Conservation (phyloP, 257 asterid genomes). For the Plantago ovata region DNA sequence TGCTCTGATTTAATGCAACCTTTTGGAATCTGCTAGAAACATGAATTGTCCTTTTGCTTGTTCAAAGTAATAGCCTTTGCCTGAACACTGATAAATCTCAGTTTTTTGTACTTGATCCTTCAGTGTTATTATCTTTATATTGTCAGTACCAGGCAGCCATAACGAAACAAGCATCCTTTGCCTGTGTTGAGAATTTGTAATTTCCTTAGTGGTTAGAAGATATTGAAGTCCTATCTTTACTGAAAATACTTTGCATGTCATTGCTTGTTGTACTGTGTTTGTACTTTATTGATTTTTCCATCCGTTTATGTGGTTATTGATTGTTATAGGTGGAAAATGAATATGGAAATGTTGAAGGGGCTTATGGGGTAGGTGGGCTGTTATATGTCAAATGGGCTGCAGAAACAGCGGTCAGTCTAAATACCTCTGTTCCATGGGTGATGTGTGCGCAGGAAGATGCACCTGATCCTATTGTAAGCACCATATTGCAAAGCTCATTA, state of each 20-base stretch:
- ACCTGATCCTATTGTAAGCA: slow-evolving; percentile 70
- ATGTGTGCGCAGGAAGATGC: slow-evolving; percentile 75
- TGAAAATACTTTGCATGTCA: background rate
- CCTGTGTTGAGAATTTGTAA: too few species aligned
- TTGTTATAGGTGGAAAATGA: slow-evolving; percentile 67
- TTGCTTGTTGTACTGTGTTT: slow-evolving; percentile 3
- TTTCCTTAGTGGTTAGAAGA: too few species aligned
- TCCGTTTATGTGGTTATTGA: slow-evolving; percentile 1
- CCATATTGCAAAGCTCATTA: background rate
- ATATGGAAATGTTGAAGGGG: slow-evolving; percentile 69
- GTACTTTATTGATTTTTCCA: background rate
- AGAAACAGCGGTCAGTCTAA: slow-evolving; percentile 61
- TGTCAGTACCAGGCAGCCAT: too few species aligned
- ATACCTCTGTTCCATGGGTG: slow-evolving; percentile 83
- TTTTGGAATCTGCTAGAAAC: too few species aligned
- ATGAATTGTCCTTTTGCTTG: too few species aligned
- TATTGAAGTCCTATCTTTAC: background rate
- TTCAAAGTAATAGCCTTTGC: too few species aligned
- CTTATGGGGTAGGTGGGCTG: slow-evolving; percentile 61
- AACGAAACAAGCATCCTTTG: too few species aligned
- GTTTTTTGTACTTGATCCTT: too few species aligned
- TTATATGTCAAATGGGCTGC: slow-evolving; percentile 81
- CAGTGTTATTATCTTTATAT: too few species aligned
- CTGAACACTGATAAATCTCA: too few species aligned
- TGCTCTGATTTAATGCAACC: too few species aligned